Evolutionary conservation across 306 rosid species (phyloP), one percentile per base, ranked within the genome.

Genomic region (Glycyrrhiza uralensis): DNA sequence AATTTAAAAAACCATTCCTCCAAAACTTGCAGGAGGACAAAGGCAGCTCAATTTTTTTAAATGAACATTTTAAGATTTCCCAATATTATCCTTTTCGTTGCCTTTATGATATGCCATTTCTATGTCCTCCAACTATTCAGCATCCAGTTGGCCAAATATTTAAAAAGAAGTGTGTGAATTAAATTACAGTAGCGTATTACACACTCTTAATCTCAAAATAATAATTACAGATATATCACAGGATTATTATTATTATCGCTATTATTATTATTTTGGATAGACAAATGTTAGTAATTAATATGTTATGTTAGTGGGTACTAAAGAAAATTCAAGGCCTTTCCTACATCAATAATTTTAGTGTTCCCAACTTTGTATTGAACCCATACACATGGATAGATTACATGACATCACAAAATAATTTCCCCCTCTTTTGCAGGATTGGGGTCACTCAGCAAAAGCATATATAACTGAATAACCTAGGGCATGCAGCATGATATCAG

Each of bases 401-500:
- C 50, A 18, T 7, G 20, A 22, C 47, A 45, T 41, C 30, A 13
- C 56, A 15, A 72, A 59, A 67, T 60, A 68, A 67, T 38, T 15
- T 15, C 9, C 38, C 35, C 55, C 30, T 33, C 54, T 62, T 38
- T 14, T 32, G 4, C 20, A 52, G 50, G 73, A 30, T 26, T 23
- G 38, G 52, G 35, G 22, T 44, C 36, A 45, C 65, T 36, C 22
- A 49, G 23, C 28, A 74, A 58, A 71, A 41, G 36, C 46, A 69
- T n/a, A 58, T 23, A 3, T 18, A 66, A 49, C 29, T 29, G 45
- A 50, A 10, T 42, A 73, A 28, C 30, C 28, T 19, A 33, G n/a
- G 62, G 58, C 14, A 69, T 57, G 69, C 19, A 18, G 39, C 59
- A 30, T 54, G 44, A 52, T 22, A 74, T 32, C 28, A 64, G 57